Base-by-base conservation (phyloP, 257 asterid species). In the Solanum bukasovii region DNA sequence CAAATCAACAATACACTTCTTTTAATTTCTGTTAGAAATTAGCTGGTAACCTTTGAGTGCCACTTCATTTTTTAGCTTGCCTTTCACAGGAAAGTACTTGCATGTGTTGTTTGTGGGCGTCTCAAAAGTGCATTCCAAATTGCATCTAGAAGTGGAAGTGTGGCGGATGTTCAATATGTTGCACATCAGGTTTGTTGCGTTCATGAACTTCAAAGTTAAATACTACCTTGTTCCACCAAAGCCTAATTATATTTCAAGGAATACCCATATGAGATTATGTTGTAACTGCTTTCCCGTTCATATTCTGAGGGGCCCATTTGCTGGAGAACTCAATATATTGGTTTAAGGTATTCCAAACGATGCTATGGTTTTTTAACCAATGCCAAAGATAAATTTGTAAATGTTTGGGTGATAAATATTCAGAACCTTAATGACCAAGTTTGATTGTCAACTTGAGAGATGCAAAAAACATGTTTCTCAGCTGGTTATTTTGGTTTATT, bases 71-170 rank as follows among this genome's bases (percentile, higher is more conserved):
- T 89, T 86, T 88, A 38, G 33, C 33, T 88, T 89, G 88, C 88
- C 27, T 87, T 91, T 89, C 90, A 91, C 95, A 95, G 98, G 94
- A 97, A 97, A 94, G 99, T 97, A 83, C 92, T 97, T 88, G 99
- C 99, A 20, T 97, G 99, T 88, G 98, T 97, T 86, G 98, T 96
- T 68, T 96, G 98, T 52, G 99, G 99, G 84, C 98, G 99, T 78
- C 98, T 97, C 70, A 97, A 97, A 90, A 95, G 98, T 92, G 99
- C 99, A 82, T 97, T 97, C 91, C 99, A 97, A 86, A 95, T 97
- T 88, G 99, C 99, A 77, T 97, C 99, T 61, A 93, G 96, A 89
- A 97, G 99, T 63, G 99, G 99, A 86, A 97, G 99, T 89, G 98
- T 97, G 61, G 98, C 99, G 73, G 99, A 97, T 90, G 99, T 97